Percentiles rank a stretch among this genome's conserved stretches.
Evolutionary conservation across 1,139 yeast species (phyloP).

Genomic region (Taphrina sp.): DNA sequence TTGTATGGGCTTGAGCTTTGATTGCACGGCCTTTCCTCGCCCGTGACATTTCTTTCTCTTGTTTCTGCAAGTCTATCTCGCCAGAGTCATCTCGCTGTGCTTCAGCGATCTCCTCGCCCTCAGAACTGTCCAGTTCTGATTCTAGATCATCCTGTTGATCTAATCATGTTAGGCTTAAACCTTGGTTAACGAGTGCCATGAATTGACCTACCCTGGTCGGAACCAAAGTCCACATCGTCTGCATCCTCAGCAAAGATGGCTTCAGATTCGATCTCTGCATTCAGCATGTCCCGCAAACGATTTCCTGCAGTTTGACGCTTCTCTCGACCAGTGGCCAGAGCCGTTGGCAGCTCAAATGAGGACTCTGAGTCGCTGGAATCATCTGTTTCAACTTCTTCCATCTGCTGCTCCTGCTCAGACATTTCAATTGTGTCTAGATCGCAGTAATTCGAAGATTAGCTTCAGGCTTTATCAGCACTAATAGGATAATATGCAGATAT

Average conservation of each 20-base stretch:
- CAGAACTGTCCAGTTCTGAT: conserved; percentile 37
- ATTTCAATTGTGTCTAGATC: too few species aligned
- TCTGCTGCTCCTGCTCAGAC: too few species aligned
- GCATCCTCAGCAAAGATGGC: conserved; percentile 80
- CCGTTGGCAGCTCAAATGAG: conserved; percentile 36
- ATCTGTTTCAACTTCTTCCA: conserved; percentile 1
- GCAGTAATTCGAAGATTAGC: too few species aligned
- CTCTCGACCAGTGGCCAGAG: conserved; percentile 42
- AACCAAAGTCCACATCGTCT: conserved; percentile 70
- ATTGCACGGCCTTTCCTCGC: conserved; percentile 19
- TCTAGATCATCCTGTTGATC: conserved; percentile 43
- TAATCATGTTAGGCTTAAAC: conserved; percentile 41
- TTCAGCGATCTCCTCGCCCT: conserved; percentile 38
- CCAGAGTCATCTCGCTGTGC: conserved; percentile 39
- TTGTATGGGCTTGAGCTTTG: conserved; percentile 28
- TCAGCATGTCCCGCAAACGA: conserved; percentile 67
- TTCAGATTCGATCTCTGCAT: conserved; percentile 57
- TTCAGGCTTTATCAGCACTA: too few species aligned
- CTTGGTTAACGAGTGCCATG: background rate
- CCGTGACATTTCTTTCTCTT: conserved; percentile 38
- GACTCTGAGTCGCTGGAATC: background rate
- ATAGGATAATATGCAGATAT: too few species aligned
- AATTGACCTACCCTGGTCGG: conserved; percentile 30
- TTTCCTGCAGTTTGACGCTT: conserved; percentile 91
- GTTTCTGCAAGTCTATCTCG: conserved; percentile 44